Evolutionary conservation across 768 basidiomycete species (phyloP).

Genomic region (Lentinula aciculospora): DNA sequence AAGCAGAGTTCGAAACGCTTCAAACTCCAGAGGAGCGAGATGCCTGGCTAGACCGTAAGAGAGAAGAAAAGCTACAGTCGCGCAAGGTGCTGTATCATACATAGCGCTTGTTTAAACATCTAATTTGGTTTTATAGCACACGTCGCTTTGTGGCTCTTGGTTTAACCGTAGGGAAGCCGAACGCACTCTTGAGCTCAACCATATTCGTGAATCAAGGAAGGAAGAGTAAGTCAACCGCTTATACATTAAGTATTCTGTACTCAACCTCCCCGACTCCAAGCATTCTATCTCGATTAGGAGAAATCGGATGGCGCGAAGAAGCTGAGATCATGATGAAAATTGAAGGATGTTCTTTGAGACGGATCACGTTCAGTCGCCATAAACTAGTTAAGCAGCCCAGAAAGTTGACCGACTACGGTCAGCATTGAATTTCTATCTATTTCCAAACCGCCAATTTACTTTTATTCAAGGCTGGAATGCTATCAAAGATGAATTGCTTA

Average conservation of each 20-base stretch:
- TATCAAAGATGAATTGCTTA: background rate
- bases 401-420: background rate
- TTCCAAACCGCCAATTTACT: too few relatives aligned
- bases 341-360: background rate
- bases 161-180: background rate
- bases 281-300: background rate
- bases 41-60: background rate
- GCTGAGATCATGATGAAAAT: background rate
- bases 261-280: background rate
- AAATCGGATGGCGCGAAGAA: conserved; percentile 4
- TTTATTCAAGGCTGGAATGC: background rate
- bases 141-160: background rate
- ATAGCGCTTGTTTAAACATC: background rate
- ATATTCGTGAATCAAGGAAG: background rate
- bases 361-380: background rate
- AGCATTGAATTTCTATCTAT: background rate
- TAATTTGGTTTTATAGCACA: background rate
- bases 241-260: background rate
- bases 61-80: background rate
- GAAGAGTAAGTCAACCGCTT: background rate
- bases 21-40: background rate
- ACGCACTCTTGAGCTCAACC: background rate
- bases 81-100: background rate
- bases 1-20: background rate
- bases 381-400: background rate